Evolutionary conservation across 768 basidiomycete species (phyloP).

Genomic region (Lentinus brumalis): DNA sequence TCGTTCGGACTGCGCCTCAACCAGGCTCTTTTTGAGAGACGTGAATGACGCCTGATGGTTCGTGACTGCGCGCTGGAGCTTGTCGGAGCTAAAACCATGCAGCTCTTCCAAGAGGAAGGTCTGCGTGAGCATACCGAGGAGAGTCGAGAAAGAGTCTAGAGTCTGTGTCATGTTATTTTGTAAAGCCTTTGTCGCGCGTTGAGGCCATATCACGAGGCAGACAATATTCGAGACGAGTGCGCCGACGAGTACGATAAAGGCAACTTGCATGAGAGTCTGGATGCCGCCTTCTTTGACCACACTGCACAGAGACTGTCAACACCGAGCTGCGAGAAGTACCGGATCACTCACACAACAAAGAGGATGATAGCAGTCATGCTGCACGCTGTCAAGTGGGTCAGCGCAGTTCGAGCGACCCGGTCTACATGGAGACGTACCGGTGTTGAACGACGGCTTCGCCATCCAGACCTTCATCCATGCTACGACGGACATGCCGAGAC

Average conservation of each 20-base stretch:
- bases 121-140: conserved; percentile 78
- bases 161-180: conserved; percentile 85
- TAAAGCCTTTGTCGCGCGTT: conserved; percentile 79
- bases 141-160: conserved; percentile 84
- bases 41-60: conserved; percentile 90
- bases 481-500: conserved; percentile 73
- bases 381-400: conserved; percentile 53
- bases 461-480: conserved; percentile 96
- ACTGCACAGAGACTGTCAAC: conserved; percentile 36
- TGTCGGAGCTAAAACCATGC: conserved; percentile 56
- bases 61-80: conserved; percentile 78
- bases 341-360: conserved; percentile 67
- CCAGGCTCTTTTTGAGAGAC: conserved; percentile 80
- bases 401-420: not conserved
- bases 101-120: conserved; percentile 84
- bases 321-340: too few species aligned
- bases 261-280: conserved; percentile 69
- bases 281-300: conserved; percentile 90
- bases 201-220: conserved; percentile 84
- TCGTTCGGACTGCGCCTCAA: conserved; percentile 89
- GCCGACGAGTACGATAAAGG: conserved; percentile 78
- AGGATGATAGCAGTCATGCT: conserved; percentile 85
- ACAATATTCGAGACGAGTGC: conserved; percentile 78
- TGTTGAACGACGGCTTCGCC: conserved; percentile 84
- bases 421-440: conserved; percentile 48